Base-by-base conservation (phyloP, 2,329 filamentous ascomycete genomes). In the Beauveria bassiana region DNA sequence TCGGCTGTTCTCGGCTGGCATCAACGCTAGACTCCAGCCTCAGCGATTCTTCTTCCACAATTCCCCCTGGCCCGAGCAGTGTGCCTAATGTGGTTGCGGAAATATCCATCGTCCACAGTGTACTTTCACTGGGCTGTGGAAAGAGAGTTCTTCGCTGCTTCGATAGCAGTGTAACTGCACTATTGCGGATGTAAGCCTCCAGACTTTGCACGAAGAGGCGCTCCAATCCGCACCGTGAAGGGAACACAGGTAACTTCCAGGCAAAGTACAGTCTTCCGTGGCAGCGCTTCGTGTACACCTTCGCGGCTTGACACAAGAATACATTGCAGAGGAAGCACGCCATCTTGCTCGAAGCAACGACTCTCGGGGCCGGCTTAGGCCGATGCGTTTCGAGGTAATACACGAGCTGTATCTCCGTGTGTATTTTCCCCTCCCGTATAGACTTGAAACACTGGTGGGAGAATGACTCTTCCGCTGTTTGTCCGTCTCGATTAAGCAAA, bases 321-420 rank as follows among this genome's bases (percentile, higher is more conserved):
- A 74, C 68, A 56, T 81, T 77, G 67, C 80, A 83, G 0, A 82
- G 71, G 65, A 77, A 82, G 65, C 80, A 83, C 1, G 80, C 76
- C 58, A 78, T 74, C 74, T 82, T 83, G 69, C 74, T 78, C 3
- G 79, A 78, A 58, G 74, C 74, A 6, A 83, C 75, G 3, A 79
- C 72, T 20, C 78, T 31, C 0, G 78, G 77, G 66, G 70, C 59
- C 10, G 34, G 46, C 18, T 42, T 51, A 31, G 9, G 46, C 22
- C 18, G 47, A 31, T 28, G 22, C 20, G 22, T 59, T 59, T 59
- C 34, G 1, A 59, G 31, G 34, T 59, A 59, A 31, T 59, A 59
- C 24, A 34, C 34, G 20, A 59, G 47, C 49, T 59, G 22, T 14
- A 59, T 51, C 46, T 51, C 46, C 1, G 34, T 22, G 18, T 59